A percentile compares a stretch with the other conserved stretches of the same genome.
Evolutionary conservation across 352 stramenopile genomes (phyloP).

Genomic region (Phytophthora quininea): DNA sequence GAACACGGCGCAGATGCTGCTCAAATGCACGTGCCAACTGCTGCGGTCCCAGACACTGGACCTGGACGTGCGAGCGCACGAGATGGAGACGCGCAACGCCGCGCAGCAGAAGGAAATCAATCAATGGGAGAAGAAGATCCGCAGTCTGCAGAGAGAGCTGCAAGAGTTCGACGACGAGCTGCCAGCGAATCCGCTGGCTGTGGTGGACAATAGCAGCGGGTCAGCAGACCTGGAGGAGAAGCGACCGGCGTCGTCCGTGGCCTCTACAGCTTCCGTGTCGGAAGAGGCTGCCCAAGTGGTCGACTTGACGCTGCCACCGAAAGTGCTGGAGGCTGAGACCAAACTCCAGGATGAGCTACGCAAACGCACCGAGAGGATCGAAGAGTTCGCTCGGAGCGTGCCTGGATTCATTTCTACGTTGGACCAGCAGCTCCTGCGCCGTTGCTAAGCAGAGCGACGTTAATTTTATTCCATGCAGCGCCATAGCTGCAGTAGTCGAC

Average conservation of each 20-base stretch:
- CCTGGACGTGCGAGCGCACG: constrained; percentile 45
- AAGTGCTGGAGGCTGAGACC: constrained; percentile 26
- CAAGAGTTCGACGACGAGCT: constrained; percentile 33
- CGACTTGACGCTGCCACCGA: constrained; percentile 30
- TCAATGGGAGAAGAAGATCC: constrained; percentile 48
- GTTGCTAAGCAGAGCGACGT: constrained; percentile 18
- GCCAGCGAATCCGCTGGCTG: constrained; percentile 5
- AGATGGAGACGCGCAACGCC: constrained; percentile 51
- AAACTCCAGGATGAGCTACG: constrained; percentile 41
- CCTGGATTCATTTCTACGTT: constrained; percentile 34
- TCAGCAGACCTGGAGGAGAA: constrained; percentile 5
- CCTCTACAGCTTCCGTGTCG: not conserved
- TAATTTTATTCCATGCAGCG: constrained; percentile 38
- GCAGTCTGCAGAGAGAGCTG: constrained; percentile 33
- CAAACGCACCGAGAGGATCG: constrained; percentile 30
- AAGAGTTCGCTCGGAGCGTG: constrained; percentile 37
- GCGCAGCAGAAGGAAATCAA: constrained; percentile 34
- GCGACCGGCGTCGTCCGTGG: not conserved
- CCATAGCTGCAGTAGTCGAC: no score
- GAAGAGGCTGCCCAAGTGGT: not conserved
- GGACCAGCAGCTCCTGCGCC: constrained; percentile 25
- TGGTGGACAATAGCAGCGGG: not conserved
- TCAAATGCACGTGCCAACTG: constrained; percentile 47
- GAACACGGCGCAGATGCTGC: constrained; percentile 43
- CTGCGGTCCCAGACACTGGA: constrained; percentile 47